These are phyloP conservation scores for Phoenix dactylifera DNA, from an alignment of 176 grass and related monocot species.

Conservation along the genomic window DNA sequence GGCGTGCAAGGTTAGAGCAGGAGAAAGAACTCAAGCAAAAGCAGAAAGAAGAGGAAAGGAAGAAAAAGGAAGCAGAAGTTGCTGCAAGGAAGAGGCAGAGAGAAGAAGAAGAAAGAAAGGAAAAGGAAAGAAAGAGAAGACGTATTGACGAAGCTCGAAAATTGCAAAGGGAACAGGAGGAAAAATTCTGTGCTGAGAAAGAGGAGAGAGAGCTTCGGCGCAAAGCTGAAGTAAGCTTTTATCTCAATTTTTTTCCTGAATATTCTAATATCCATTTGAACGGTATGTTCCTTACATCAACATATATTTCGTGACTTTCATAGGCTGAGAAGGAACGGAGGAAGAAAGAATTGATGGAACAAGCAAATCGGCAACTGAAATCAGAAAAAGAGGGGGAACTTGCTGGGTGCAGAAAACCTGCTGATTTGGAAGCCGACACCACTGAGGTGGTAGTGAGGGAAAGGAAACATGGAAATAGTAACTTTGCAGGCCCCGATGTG, in stretches of 20 bases:
- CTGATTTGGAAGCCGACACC: background rate
- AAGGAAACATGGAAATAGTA: slow-evolving; percentile 25
- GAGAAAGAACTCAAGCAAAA: slow-evolving; percentile 80
- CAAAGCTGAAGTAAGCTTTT: background rate
- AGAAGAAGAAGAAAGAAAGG: slow-evolving; percentile 45
- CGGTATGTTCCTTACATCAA: too few species aligned
- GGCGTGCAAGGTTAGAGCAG: slow-evolving; percentile 62
- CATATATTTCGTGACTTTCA: too few species aligned
- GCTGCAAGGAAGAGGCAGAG: slow-evolving; percentile 60
- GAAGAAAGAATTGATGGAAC: slow-evolving; percentile 1
- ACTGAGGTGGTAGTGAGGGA: slow-evolving; percentile 16
- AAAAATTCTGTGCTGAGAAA: background rate
- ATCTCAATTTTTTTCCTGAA: background rate
- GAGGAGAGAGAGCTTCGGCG: background rate
- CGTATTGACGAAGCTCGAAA: slow-evolving; percentile 8
- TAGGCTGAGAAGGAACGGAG: background rate
- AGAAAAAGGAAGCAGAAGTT: slow-evolving; percentile 52
- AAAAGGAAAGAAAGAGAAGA: slow-evolving; percentile 11
- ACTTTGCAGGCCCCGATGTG: slow-evolving; percentile 15
- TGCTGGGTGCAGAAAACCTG: slow-evolving; percentile 16
- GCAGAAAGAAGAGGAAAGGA: slow-evolving; percentile 50
- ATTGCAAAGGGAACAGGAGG: slow-evolving; percentile 6
- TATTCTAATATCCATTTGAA: too few species aligned
- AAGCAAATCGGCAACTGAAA: background rate
- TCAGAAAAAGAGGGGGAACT: slow-evolving; percentile 10